Conservation (phyloP, 495 filamentous ascomycete genomes). For the Annulohypoxylon maeteangense region DNA sequence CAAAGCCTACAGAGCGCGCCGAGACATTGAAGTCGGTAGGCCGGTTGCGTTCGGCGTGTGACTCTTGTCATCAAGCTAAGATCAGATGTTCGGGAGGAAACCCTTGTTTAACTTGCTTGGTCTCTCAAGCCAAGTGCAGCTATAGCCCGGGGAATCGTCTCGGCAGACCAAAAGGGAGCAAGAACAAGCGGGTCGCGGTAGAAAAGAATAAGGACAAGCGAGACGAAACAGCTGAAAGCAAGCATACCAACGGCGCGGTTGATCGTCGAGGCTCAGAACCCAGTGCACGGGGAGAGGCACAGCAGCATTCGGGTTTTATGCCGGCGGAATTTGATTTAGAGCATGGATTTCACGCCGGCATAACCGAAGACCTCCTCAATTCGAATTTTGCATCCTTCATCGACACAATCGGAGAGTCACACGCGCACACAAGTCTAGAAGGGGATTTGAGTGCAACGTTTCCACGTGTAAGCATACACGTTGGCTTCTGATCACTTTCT, state of each 20-base stretch:
- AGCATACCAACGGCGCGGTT: not conserved
- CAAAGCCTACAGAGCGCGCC: not conserved
- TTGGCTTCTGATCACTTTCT: not conserved
- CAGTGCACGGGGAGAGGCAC: not conserved
- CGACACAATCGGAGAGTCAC: not conserved
- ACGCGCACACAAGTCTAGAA: not conserved
- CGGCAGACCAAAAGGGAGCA: conserved; percentile 9
- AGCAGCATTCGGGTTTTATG: not conserved
- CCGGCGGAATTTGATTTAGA: not conserved
- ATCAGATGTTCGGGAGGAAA: conserved; percentile 2
- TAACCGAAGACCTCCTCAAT: not conserved
- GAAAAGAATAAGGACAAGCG: not conserved
- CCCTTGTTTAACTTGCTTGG: conserved; percentile 1
- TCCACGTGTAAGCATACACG: not conserved
- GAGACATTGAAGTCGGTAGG: not conserved
- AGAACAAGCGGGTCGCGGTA: not conserved
- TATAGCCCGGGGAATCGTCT: conserved; percentile 15
- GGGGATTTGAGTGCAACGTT: not conserved
- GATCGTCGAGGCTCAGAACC: not conserved
- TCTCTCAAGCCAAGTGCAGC: not conserved
- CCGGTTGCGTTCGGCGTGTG: conserved; percentile 1
- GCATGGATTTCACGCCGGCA: conserved; percentile 1
- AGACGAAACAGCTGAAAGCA: not conserved
- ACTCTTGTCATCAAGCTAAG: conserved; percentile 13
- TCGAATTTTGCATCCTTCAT: not conserved